phyloP scores from a whole-genome alignment of 768 basidiomycete genomes.

The Boletales sp. region DNA sequence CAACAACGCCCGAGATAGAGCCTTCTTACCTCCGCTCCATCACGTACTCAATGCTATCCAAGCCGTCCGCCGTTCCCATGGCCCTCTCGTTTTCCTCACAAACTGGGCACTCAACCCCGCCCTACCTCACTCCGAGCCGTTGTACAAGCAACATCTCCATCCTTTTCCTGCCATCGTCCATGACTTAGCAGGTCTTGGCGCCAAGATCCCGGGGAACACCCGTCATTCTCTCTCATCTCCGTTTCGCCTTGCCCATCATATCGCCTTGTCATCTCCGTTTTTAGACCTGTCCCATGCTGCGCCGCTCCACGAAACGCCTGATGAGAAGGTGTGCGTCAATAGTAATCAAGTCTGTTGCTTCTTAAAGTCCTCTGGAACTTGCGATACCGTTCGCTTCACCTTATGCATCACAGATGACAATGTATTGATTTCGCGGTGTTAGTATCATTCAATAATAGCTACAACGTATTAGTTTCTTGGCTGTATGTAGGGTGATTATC shows the following conservation, averaged over 20 bases:
- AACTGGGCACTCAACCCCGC: slow-evolving; percentile 53
- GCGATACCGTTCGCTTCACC: slow-evolving; percentile 16
- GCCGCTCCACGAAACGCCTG: slow-evolving; percentile 13
- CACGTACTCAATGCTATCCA: slow-evolving; percentile 49
- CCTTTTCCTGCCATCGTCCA: slow-evolving; percentile 36
- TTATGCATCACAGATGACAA: slow-evolving; percentile 23
- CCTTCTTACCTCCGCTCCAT: slow-evolving; percentile 34
- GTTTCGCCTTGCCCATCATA: slow-evolving; percentile 37
- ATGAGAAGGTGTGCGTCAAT: slow-evolving; percentile 16
- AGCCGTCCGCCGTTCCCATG: slow-evolving; percentile 44
- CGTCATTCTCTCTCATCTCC: slow-evolving; percentile 18
- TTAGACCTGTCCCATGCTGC: slow-evolving; percentile 11
- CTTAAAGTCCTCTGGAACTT: slow-evolving; percentile 25
- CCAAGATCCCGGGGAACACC: slow-evolving; percentile 8
- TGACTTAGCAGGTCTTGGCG: slow-evolving; percentile 10
- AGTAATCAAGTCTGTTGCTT: slow-evolving; percentile 25
- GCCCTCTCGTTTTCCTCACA: slow-evolving; percentile 51
- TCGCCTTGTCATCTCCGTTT: slow-evolving; percentile 32
- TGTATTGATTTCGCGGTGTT: slow-evolving; percentile 4
- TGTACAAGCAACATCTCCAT: slow-evolving; percentile 53
- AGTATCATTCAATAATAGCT: neutral
- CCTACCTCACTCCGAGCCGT: slow-evolving; percentile 18
- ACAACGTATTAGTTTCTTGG: slow-evolving; percentile 5
- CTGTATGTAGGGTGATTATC: slow-evolving; percentile 19
- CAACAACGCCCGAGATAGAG: slow-evolving; percentile 10